A percentile compares a stretch with the other conserved stretches of the same genome.
phyloP scores from a whole-genome alignment of 768 basidiomycete genomes.

The Lentinula detonsa region DNA sequence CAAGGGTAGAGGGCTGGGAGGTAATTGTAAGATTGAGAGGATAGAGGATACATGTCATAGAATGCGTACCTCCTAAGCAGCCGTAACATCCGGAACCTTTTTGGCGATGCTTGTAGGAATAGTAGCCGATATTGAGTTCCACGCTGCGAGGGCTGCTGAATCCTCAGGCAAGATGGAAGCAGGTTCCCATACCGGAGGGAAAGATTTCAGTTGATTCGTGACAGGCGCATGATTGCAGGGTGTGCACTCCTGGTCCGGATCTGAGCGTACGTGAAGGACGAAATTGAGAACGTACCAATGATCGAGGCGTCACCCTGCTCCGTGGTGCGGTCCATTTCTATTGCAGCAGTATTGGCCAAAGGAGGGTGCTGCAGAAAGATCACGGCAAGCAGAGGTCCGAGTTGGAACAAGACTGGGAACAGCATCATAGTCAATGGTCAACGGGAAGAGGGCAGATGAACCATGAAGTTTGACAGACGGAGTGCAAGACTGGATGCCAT shows the following conservation, averaged over 20 bases:
- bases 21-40: too few species aligned
- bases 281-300: not conserved
- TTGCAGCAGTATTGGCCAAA: not conserved
- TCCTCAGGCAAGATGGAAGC: slow-evolving; percentile 3
- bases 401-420: not conserved
- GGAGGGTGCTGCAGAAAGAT: not conserved
- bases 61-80: too few species aligned
- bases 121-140: not conserved
- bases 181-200: not conserved
- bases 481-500: not conserved
- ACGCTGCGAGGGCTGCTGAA: not conserved
- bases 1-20: too few species aligned
- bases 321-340: not conserved
- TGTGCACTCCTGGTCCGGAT: slow-evolving; percentile 4
- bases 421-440: not conserved
- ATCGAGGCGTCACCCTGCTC: slow-evolving; percentile 2
- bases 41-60: too few species aligned
- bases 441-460: not conserved
- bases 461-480: too few species aligned
- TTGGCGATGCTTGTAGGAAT: not conserved
- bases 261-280: not conserved
- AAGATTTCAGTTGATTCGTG: not conserved
- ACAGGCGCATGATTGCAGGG: slow-evolving; percentile 3
- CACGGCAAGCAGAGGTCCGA: not conserved
- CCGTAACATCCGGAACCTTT: too few species aligned